phyloP scores from a whole-genome alignment of 2,329 filamentous ascomycete species.

The Neopestalotiopsis sp. region DNA sequence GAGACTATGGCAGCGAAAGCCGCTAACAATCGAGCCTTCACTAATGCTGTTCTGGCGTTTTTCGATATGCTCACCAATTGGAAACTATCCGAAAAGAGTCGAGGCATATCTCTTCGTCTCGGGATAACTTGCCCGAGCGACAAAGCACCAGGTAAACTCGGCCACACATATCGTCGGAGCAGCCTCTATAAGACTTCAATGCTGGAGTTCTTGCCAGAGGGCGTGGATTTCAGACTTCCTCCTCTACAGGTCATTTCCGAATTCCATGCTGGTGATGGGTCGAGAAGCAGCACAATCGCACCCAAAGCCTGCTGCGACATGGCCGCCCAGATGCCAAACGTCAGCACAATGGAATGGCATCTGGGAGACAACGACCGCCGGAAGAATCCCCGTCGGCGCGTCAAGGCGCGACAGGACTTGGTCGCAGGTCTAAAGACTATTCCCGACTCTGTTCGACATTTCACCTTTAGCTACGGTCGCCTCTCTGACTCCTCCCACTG shows the following conservation, averaged over 20 bases:
- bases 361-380: background rate
- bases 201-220: background rate
- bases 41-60: background rate
- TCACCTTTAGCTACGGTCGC: background rate
- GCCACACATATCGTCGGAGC: fast-evolving
- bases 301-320: background rate
- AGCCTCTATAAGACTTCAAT: background rate
- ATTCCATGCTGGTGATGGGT: background rate
- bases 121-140: background rate
- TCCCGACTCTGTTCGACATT: background rate
- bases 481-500: background rate
- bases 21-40: background rate
- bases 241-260: background rate
- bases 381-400: background rate
- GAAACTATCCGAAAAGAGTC: background rate
- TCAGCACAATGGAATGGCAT: background rate
- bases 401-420: background rate
- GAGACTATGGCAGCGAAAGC: background rate
- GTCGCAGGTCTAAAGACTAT: background rate
- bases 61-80: background rate
- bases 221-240: background rate
- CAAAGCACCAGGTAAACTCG: background rate
- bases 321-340: background rate
- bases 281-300: background rate
- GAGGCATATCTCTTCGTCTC: background rate